Evolutionary conservation across 140 eudicot species (phyloP).

Genomic region (Erigeron philadelphicus): DNA sequence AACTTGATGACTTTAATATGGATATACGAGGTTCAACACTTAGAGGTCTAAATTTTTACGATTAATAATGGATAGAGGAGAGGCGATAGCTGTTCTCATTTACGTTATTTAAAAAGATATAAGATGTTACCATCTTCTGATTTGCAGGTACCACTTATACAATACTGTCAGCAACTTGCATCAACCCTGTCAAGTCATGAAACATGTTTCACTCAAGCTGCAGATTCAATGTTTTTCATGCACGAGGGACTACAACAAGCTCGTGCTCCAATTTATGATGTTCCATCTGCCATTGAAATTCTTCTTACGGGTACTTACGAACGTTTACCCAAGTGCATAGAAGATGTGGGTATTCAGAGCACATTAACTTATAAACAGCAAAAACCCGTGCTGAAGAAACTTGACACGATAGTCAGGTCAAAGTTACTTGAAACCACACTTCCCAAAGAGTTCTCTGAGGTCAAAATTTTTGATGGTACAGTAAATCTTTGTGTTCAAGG

Average conservation of each 20-base stretch:
- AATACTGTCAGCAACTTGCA: conserved; percentile 87
- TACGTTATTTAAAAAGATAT: background rate
- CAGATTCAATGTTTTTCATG: conserved; percentile 96
- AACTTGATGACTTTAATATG: background rate
- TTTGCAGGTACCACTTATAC: conserved; percentile 86
- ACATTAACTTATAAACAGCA: conserved; percentile 71
- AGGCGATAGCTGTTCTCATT: background rate
- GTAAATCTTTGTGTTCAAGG: conserved; percentile 77
- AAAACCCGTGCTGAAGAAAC: conserved; percentile 74
- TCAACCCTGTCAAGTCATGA: conserved; percentile 95
- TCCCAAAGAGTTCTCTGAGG: conserved; percentile 77
- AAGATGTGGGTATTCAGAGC: conserved; percentile 74
- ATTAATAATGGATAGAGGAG: too few relatives aligned
- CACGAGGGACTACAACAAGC: conserved; percentile 97
- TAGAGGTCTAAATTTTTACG: too few relatives aligned
- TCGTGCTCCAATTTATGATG: conserved; percentile 98
- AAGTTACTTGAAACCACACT: conserved; percentile 74
- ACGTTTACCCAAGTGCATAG: conserved; percentile 88
- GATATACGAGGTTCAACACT: background rate
- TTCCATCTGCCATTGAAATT: conserved; percentile 88
- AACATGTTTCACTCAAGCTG: conserved; percentile 96
- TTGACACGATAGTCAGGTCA: conserved; percentile 76
- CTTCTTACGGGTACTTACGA: conserved; percentile 84
- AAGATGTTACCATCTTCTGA: conserved; percentile 13
- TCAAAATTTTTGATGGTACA: conserved; percentile 80